Conservation (phyloP, 805 yeast genomes). For the Lachancea meyersii region DNA sequence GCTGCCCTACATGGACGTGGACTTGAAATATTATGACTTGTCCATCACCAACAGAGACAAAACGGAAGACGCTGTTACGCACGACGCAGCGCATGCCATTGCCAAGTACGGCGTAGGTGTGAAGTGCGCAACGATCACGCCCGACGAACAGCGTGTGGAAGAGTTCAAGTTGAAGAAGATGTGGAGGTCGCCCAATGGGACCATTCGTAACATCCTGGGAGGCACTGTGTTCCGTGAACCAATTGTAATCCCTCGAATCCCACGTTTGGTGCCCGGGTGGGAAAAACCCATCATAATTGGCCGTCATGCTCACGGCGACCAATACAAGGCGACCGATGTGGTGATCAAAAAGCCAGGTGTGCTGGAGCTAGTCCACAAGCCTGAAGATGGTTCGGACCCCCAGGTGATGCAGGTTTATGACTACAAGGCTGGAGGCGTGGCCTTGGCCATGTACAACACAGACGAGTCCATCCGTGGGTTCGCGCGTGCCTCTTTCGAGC, state of each 20-base stretch:
- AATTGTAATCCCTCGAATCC: slow-evolving; percentile 70
- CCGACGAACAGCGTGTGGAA: slow-evolving; percentile 72
- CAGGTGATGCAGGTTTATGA: slow-evolving; percentile 46
- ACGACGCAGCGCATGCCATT: slow-evolving; percentile 73
- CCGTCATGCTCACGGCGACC: slow-evolving; percentile 83
- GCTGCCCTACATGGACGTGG: slow-evolving; percentile 63
- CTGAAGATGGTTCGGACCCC: slow-evolving; percentile 48
- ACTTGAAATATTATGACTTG: slow-evolving; percentile 70
- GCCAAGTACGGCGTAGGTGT: slow-evolving; percentile 71
- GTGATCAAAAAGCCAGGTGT: slow-evolving; percentile 57
- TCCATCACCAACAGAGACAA: slow-evolving; percentile 62
- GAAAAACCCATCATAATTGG: slow-evolving; percentile 78
- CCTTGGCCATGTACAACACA: slow-evolving; percentile 77
- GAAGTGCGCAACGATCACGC: slow-evolving; percentile 82
- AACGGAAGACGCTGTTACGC: slow-evolving; percentile 68
- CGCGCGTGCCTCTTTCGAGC: slow-evolving; percentile 73
- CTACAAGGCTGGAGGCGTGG: slow-evolving; percentile 59
- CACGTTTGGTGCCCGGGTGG: slow-evolving; percentile 75
- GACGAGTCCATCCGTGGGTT: slow-evolving; percentile 71
- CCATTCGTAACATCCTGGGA: slow-evolving; percentile 71
- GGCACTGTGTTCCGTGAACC: slow-evolving; percentile 86
- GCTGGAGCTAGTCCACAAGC: slow-evolving; percentile 60
- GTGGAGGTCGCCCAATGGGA: slow-evolving; percentile 86
- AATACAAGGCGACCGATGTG: slow-evolving; percentile 73
- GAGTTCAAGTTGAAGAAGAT: slow-evolving; percentile 68